Base-by-base conservation (phyloP, 2,329 filamentous ascomycete species). In the Neofusicoccum kwambonambiense region DNA sequence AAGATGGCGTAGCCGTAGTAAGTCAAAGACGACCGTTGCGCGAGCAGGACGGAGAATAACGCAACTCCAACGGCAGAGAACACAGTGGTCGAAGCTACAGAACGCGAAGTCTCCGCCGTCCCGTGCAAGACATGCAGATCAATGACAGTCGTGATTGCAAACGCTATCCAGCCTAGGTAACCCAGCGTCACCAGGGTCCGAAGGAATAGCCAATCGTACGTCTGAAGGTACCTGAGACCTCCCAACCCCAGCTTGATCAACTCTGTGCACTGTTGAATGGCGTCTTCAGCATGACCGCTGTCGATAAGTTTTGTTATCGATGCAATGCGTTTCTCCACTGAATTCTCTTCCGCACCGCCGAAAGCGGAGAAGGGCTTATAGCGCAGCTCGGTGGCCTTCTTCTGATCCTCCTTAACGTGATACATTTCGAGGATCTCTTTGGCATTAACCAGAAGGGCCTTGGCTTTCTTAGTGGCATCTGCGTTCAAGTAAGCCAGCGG, bases 171-270 rank as follows among this genome's bases (percentile, higher is more conserved):
- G 19, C 95, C 95, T 7, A 98, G 80, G 73, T 98, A 99, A 17
- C 95, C 95, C 12, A 90, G 75, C 1, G 95, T 97, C 66, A 99
- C 90, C 57, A 99, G 83, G 1, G 92, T 90, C 66, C 95, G 86
- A 41, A 99, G 81, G 78, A 99, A 99, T 2, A 99, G 83, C 95
- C 95, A 99, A 79, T 99, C 95, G 72, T 99, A 99, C 0, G 93
- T 99, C 77, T 99, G 95, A 31, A 99, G 84, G 75, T 99, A 99
- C 58, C 95, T 87, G 66, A 99, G 81, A 7, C 95, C 95, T 67
- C 92, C 86, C 1, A 99, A 83, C 1, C 88, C 90, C 58, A 91
- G 80, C 66, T 90, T 85, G 66, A 98, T 90, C 13, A 99, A 82
- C 34, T 88, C 86, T 47, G 90, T 88, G 1, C 91, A 92, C 71